Percentiles rank a stretch among this genome's conserved stretches.
phyloP scores from a whole-genome alignment of 148 eudicot genomes.

The Rhododendron griersonianum region DNA sequence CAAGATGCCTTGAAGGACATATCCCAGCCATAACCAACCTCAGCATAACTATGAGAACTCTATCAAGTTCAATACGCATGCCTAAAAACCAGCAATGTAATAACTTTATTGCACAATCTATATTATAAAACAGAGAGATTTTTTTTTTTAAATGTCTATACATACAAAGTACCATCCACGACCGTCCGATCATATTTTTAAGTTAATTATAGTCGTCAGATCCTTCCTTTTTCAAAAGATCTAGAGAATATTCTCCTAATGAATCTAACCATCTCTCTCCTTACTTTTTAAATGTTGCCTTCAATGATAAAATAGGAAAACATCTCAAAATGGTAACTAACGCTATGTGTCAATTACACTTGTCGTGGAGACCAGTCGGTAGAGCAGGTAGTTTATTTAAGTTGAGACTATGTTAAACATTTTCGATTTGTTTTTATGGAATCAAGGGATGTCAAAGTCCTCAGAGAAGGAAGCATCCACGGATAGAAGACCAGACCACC shows the following conservation, averaged over 20 bases:
- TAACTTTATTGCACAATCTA: not conserved
- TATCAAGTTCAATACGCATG: not conserved
- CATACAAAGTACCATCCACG: not conserved
- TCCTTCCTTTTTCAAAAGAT: not conserved
- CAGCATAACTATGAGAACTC: not conserved
- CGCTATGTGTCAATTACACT: not conserved
- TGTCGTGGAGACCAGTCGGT: not conserved
- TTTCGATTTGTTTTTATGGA: not conserved
- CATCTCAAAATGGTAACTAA: not conserved
- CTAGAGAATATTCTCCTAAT: not conserved
- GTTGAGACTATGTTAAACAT: not conserved
- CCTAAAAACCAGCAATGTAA: constrained; percentile 2
- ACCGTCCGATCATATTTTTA: not conserved
- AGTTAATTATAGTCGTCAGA: no score
- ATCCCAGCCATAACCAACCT: not conserved
- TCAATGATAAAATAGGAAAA: not conserved
- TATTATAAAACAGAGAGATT: not conserved
- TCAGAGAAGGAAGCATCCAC: not conserved
- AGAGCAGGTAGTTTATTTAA: not conserved
- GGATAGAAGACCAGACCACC: not conserved
- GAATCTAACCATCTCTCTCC: not conserved
- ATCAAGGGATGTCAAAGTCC: constrained; percentile 7
- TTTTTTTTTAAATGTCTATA: no score
- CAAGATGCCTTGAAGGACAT: not conserved
- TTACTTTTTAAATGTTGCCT: not conserved